Evolutionary conservation across 2,329 filamentous ascomycete genomes (phyloP).

Genomic region (Acrocalymma vagum): DNA sequence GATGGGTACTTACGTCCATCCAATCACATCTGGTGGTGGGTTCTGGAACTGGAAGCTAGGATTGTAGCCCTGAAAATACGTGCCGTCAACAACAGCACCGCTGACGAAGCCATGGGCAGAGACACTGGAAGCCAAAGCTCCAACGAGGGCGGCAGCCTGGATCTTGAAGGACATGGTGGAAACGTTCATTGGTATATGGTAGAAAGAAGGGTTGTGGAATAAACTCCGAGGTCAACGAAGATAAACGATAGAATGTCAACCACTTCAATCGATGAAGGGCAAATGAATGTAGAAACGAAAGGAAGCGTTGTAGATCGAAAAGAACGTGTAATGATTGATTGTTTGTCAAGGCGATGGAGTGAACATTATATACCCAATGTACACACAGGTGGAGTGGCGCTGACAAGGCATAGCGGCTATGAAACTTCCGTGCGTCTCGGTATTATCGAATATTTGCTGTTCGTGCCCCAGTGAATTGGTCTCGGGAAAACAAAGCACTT

Average conservation of each 20-base stretch:
- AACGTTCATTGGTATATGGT: slow-evolving; percentile 6
- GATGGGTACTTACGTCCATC: no score
- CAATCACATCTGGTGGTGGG: slow-evolving; percentile 52
- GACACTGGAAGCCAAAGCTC: slow-evolving; percentile 47
- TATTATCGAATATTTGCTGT: no score
- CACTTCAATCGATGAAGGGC: slow-evolving; percentile 39
- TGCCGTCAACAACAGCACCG: slow-evolving; percentile 56
- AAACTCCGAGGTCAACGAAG: slow-evolving; percentile 38
- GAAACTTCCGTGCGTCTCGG: no score
- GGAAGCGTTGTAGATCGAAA: slow-evolving; percentile 29
- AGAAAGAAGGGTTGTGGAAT: slow-evolving; percentile 17
- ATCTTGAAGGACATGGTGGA: slow-evolving; percentile 39
- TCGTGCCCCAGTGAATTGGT: no score
- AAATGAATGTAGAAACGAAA: slow-evolving; percentile 33
- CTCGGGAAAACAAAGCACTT: no score
- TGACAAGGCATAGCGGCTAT: no score
- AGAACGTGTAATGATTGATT: slow-evolving; percentile 23
- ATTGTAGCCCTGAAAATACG: slow-evolving; percentile 54
- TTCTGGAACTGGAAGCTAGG: slow-evolving; percentile 48
- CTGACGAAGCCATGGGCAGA: slow-evolving; percentile 56
- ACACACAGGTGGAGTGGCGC: slow-evolving; percentile 11
- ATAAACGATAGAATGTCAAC: slow-evolving; percentile 25
- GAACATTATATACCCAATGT: slow-evolving; percentile 25
- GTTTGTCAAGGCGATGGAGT: slow-evolving; percentile 4
- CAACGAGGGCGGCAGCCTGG: slow-evolving; percentile 38